Evolutionary conservation across 169 alveolate genomes (phyloP).

Genomic region (Plasmodium gonderi): DNA sequence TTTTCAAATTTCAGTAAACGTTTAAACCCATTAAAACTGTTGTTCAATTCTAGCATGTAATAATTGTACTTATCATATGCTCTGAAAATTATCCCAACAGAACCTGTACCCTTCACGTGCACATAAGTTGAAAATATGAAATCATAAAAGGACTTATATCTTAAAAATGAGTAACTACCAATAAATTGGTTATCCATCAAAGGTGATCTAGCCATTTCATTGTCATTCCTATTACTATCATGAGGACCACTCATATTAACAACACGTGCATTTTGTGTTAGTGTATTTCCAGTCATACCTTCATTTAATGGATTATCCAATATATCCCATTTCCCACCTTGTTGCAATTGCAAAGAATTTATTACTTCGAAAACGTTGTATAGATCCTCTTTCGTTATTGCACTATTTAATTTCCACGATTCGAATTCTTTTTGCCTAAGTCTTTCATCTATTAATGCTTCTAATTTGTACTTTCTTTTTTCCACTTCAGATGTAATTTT

Average conservation of each 20-base stretch:
- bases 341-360: constrained; percentile 43
- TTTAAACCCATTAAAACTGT: constrained; percentile 85
- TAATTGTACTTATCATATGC: constrained; percentile 83
- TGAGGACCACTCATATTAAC: neutral
- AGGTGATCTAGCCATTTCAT: too few species aligned
- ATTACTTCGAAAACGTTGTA: constrained; percentile 45
- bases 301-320: constrained; percentile 64
- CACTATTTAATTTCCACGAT: constrained; percentile 28
- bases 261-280: constrained; percentile 74
- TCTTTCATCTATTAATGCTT: constrained; percentile 44
- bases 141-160: constrained; percentile 82
- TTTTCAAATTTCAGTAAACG: constrained; percentile 87
- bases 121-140: constrained; percentile 79
- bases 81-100: constrained; percentile 85
- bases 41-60: constrained; percentile 83
- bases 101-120: constrained; percentile 82
- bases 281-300: constrained; percentile 44
- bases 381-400: neutral
- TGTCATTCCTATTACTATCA: neutral
- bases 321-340: constrained; percentile 77
- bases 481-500: constrained; percentile 62
- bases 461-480: constrained; percentile 63
- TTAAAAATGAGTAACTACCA: constrained; percentile 81
- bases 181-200: constrained; percentile 44
- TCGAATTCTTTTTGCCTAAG: constrained; percentile 65